Percentiles rank a stretch among this genome's conserved stretches.
phyloP scores from a whole-genome alignment of 176 grass and related monocot species.

The Oryza nivara region DNA sequence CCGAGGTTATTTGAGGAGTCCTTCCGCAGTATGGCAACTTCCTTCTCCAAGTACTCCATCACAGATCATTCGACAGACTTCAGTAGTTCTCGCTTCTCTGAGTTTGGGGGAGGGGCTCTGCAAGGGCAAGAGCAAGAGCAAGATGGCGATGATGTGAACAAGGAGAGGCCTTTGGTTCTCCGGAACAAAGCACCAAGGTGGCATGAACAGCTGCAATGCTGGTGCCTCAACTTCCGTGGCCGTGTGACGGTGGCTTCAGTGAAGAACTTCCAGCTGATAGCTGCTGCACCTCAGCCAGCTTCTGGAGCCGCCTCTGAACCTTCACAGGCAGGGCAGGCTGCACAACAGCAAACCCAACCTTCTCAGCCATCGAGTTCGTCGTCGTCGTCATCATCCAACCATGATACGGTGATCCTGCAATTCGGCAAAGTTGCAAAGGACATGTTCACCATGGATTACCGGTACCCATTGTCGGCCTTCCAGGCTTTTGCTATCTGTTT shows the following conservation, averaged over 20 bases:
- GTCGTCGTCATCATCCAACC: constrained; percentile 15
- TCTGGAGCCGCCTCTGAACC: constrained; percentile 13
- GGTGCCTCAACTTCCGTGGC: constrained; percentile 91
- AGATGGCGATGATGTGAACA: constrained; percentile 13
- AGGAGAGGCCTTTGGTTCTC: constrained; percentile 66
- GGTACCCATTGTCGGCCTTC: constrained; percentile 83
- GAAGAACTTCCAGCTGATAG: constrained; percentile 88
- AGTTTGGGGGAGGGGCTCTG: constrained; percentile 38
- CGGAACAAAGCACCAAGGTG: constrained; percentile 77
- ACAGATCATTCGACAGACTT: constrained; percentile 59
- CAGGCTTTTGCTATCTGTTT: constrained; percentile 90
- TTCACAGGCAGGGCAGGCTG: constrained; percentile 7
- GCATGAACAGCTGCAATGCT: constrained; percentile 91
- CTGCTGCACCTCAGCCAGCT: constrained; percentile 24
- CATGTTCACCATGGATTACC: constrained; percentile 86
- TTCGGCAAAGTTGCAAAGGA: constrained; percentile 87
- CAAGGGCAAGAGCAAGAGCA: constrained; percentile 37
- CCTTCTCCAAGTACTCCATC: constrained; percentile 46
- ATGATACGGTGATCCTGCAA: constrained; percentile 73
- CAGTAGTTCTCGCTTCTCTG: constrained; percentile 66
- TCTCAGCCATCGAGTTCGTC: constrained; percentile 31
- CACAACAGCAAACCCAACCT: constrained; percentile 25
- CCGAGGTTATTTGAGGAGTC: constrained; percentile 63
- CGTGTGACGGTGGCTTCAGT: constrained; percentile 83
- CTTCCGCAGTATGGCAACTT: constrained; percentile 62